Percentiles rank a stretch among this genome's conserved stretches.
Evolutionary conservation across 257 asterid genomes (phyloP).

Genomic region (Solanum chilense): DNA sequence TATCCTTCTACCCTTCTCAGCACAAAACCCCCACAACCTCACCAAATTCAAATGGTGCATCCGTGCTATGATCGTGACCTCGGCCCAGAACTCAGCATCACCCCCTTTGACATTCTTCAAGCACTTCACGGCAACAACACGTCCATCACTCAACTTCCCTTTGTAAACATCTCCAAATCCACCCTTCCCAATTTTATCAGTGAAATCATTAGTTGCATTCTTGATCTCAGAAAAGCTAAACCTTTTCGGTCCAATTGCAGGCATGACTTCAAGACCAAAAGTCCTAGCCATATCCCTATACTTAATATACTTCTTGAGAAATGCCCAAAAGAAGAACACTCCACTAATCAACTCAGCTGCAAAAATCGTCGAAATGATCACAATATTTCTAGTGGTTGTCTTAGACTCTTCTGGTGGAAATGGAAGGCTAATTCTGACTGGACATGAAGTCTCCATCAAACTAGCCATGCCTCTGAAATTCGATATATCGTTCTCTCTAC

Average conservation of each 20-base stretch:
- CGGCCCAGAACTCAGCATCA: constrained; percentile 82
- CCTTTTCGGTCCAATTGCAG: constrained; percentile 71
- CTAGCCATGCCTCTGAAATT: constrained; percentile 50
- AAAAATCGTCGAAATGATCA: constrained; percentile 42
- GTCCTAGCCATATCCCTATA: constrained; percentile 90
- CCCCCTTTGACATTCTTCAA: constrained; percentile 50
- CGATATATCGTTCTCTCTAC: constrained; percentile 30
- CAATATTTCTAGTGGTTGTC: constrained; percentile 51
- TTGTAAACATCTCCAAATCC: constrained; percentile 68
- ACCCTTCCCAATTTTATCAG: constrained; percentile 57
- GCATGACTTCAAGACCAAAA: constrained; percentile 76
- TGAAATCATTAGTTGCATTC: constrained; percentile 52
- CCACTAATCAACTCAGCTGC: constrained; percentile 77
- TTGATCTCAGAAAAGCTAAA: constrained; percentile 50
- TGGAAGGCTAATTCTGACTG: constrained; percentile 62
- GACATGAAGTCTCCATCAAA: constrained; percentile 56
- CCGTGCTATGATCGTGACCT: constrained; percentile 72
- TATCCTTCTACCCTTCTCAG: constrained; percentile 61
- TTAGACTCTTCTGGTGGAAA: constrained; percentile 43
- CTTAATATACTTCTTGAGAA: constrained; percentile 64
- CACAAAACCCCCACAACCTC: constrained; percentile 83
- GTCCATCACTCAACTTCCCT: constrained; percentile 66
- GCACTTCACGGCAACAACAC: constrained; percentile 67
- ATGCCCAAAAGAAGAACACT: constrained; percentile 64
- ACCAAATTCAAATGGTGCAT: constrained; percentile 93